These are phyloP conservation scores for Circinella minor DNA, from an alignment of 371 early-diverging fungal species.

Conservation along the genomic window DNA sequence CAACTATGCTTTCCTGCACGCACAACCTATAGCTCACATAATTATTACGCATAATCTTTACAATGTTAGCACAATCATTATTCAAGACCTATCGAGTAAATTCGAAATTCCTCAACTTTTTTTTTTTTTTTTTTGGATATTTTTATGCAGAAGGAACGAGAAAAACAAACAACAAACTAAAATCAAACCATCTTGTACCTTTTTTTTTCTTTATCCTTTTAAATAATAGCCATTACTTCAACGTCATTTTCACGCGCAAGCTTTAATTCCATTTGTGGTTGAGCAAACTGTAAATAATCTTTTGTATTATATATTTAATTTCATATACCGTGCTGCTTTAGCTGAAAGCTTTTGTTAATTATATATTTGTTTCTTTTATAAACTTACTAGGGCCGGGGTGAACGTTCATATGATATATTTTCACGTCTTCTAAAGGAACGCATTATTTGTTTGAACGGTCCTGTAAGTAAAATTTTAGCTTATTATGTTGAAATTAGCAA, in stretches of 20 bases:
- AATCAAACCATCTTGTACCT: not conserved
- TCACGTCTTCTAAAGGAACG: slow-evolving; percentile 96
- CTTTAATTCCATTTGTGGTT: slow-evolving; percentile 73
- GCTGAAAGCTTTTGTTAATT: too few species aligned
- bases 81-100: not conserved
- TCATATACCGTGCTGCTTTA: too few species aligned
- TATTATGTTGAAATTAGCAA: too few species aligned
- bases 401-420: slow-evolving; percentile 93
- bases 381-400: slow-evolving; percentile 65
- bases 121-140: not conserved
- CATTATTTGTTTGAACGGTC: slow-evolving; percentile 93
- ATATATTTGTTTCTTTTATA: too few species aligned
- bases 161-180: too few species aligned
- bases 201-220: not conserved
- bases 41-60: not conserved
- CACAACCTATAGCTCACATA: not conserved
- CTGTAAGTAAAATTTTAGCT: slow-evolving; percentile 45
- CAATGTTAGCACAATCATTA: not conserved
- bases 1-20: not conserved
- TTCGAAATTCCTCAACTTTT: not conserved
- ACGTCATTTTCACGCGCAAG: slow-evolving; percentile 37
- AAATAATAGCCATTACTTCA: not conserved
- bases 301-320: too few species aligned
- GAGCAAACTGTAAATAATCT: slow-evolving; percentile 67
- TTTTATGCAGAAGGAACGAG: too few species aligned